Evolutionary conservation across 2,329 filamentous ascomycete genomes (phyloP), one percentile per base, ranked within the genome.

Genomic region (Fusarium beomiforme): DNA sequence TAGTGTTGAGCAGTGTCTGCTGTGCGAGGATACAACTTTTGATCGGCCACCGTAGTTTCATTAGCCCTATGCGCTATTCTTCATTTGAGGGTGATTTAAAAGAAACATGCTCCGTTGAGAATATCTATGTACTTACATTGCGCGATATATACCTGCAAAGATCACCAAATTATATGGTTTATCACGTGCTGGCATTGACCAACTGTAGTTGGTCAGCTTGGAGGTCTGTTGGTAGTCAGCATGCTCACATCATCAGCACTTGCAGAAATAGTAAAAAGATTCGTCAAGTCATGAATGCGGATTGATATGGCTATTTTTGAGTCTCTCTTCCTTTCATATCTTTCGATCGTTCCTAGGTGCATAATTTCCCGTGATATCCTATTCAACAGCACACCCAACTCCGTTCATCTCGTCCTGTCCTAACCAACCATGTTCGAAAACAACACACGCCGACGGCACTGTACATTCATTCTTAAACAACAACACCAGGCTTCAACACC

Each of bases 341-440:
- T 42, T 67, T 67, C 34, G 33, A 43, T 29, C 29, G 33, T 49
- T 29, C 29, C 29, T 29, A 17, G 54, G 34, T 23, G 57, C 49
- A 39, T 53, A 29, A 49, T 59, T 42, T 34, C 23, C 31, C 23
- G 47, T 70, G 57, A 19, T 41, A 37, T 21, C 57, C 51, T 23
- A 59, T 46, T 53, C 55, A 58, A 54, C 66, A 64, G 34, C 64
- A 63, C 47, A 39, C 53, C 63, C 67, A 57, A 66, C 62, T 71
- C 68, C 54, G 59, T 46, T 42, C 49, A 42, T 31, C 23, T 42
- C 39, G 37, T 34, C 21, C 21, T 51, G 31, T 37, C 29, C 29
- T 10, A 29, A 29, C 29, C 29, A n/a, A n/a, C n/a, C n/a, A n/a
- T 29, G 8, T 29, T 3, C 24, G n/a, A 46, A 42, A 26, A 21